Evolutionary conservation across 805 yeast species (phyloP).

Genomic region (Ogataea degrootiae): DNA sequence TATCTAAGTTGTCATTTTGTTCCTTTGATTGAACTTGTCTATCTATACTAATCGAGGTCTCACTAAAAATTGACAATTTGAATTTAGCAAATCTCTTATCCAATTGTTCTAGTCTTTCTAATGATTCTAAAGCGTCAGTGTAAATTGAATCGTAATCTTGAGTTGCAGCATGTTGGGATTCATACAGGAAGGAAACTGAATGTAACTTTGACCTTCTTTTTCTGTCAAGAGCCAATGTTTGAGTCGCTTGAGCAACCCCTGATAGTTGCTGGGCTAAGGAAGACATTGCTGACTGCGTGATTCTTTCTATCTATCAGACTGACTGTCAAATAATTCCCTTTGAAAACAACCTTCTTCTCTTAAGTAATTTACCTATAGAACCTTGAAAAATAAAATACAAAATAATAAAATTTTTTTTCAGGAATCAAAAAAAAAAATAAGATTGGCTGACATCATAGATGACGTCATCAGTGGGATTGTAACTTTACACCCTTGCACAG

Average conservation of each 20-base stretch:
- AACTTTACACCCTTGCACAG: no score
- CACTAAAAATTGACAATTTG: slow-evolving; percentile 71
- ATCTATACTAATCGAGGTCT: slow-evolving; percentile 73
- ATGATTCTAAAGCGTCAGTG: slow-evolving; percentile 67
- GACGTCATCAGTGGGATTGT: no score
- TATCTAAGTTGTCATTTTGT: slow-evolving; percentile 66
- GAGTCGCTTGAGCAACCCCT: slow-evolving; percentile 56
- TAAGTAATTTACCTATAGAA: no score
- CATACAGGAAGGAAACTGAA: slow-evolving; percentile 82
- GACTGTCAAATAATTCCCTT: no score
- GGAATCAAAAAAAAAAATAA: background rate
- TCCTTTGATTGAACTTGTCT: slow-evolving; percentile 78
- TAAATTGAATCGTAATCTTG: slow-evolving; percentile 87
- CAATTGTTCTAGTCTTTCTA: slow-evolving; percentile 62
- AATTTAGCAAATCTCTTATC: slow-evolving; percentile 76
- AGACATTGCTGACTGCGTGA: slow-evolving; percentile 7
- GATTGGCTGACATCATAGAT: background rate
- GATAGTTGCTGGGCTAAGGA: slow-evolving; percentile 82
- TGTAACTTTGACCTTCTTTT: slow-evolving; percentile 83
- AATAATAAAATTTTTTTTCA: no score
- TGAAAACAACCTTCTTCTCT: no score
- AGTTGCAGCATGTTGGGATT: slow-evolving; percentile 82
- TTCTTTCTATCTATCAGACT: no score
- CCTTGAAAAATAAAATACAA: no score
- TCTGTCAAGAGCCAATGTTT: slow-evolving; percentile 78